Conservation (phyloP, 495 filamentous ascomycete genomes). For the Aspergillus haitiensis region DNA sequence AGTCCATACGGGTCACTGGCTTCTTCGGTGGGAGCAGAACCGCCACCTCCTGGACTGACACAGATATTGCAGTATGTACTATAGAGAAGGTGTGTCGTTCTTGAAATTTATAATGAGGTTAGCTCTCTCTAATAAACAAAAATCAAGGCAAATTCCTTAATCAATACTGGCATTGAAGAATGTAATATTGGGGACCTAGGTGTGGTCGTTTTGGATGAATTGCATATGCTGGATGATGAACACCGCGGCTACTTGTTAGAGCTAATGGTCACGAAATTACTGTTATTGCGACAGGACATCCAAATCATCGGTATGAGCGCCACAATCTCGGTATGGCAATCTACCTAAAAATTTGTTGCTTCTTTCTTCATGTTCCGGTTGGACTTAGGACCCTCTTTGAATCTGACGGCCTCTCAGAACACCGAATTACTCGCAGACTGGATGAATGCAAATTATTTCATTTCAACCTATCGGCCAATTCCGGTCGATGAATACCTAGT, state of each 20-base stretch:
- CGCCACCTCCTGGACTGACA: slow-evolving; percentile 66
- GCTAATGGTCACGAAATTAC: slow-evolving; percentile 74
- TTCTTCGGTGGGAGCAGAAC: slow-evolving; percentile 74
- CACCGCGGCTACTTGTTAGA: slow-evolving; percentile 79
- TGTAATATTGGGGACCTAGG: slow-evolving; percentile 63
- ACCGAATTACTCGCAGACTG: slow-evolving; percentile 66
- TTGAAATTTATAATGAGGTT: background rate
- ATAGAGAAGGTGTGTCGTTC: slow-evolving; percentile 68
- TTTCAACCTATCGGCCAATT: slow-evolving; percentile 71
- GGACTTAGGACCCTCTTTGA: too few species aligned
- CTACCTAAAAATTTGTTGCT: background rate
- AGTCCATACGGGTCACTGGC: slow-evolving; percentile 62
- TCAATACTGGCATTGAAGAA: slow-evolving; percentile 75
- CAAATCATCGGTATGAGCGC: slow-evolving; percentile 86
- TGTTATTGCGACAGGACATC: slow-evolving; percentile 65
- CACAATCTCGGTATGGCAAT: slow-evolving; percentile 61
- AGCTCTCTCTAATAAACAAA: background rate
- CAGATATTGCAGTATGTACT: slow-evolving; percentile 79
- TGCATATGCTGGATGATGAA: slow-evolving; percentile 82
- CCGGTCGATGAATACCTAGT: slow-evolving; percentile 76
- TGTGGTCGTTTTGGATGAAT: slow-evolving; percentile 73
- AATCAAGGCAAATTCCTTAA: slow-evolving; percentile 69
- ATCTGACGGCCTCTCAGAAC: slow-evolving; percentile 53
- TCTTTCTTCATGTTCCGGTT: background rate
- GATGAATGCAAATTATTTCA: slow-evolving; percentile 70